phyloP scores from a whole-genome alignment of 2,329 filamentous ascomycete genomes.

The Cladosporium sp. region DNA sequence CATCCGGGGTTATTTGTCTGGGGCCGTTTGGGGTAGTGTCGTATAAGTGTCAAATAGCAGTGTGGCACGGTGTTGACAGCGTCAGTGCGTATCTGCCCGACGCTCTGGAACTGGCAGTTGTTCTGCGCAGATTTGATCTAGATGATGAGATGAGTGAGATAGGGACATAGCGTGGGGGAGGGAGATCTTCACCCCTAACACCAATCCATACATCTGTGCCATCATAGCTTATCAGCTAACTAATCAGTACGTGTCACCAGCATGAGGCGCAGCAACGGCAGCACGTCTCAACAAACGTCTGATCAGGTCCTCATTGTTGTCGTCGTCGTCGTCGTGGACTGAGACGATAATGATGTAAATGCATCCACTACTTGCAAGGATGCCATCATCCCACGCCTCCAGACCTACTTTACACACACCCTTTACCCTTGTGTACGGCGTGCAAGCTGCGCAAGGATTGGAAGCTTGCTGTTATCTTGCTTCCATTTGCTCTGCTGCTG shows the following conservation, averaged over 20 bases:
- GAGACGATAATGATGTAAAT: neutral
- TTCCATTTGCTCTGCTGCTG: slow-evolving; percentile 2
- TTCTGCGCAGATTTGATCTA: slow-evolving; percentile 2
- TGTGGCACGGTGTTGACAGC: neutral
- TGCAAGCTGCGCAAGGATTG: slow-evolving; percentile 14
- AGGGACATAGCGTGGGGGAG: neutral
- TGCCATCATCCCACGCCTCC: neutral
- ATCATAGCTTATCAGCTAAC: neutral
- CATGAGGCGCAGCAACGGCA: slow-evolving; percentile 18
- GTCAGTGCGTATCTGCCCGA: slow-evolving; percentile 17
- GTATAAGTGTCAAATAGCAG: neutral
- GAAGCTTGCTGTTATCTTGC: slow-evolving; percentile 17
- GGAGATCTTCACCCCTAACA: slow-evolving; percentile 4
- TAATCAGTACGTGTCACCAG: slow-evolving; percentile 8
- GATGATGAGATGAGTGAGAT: slow-evolving; percentile 15
- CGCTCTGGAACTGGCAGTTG: slow-evolving; percentile 7
- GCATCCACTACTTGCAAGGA: neutral
- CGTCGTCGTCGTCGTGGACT: neutral
- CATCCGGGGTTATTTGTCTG: slow-evolving; percentile 3
- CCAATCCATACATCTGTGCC: neutral
- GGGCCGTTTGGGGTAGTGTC: slow-evolving; percentile 4
- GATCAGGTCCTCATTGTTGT: neutral
- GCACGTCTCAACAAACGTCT: slow-evolving; percentile 12
- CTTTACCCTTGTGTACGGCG: slow-evolving; percentile 2
- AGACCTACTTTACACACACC: neutral